These are phyloP conservation scores for Ogataea ramenticola DNA, from an alignment of 805 yeast species.

Conservation along the genomic window DNA sequence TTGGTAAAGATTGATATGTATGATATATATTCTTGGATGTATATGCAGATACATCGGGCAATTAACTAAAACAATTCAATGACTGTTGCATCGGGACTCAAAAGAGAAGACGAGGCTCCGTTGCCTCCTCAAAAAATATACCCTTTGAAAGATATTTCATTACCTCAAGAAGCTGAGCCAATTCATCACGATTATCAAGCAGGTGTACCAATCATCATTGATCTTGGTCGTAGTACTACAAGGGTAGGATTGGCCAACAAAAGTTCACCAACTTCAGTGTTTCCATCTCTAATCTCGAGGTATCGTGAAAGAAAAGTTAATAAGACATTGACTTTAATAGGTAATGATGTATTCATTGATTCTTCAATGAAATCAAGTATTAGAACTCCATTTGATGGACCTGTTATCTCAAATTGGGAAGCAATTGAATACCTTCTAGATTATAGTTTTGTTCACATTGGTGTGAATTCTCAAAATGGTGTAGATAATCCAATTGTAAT, in stretches of 20 bases:
- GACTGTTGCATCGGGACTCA: background rate
- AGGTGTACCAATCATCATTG: constrained; percentile 78
- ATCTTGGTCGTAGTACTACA: constrained; percentile 63
- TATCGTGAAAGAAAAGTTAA: constrained; percentile 72
- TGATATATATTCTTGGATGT: no score
- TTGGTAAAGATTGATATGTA: no score
- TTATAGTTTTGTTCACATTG: constrained; percentile 73
- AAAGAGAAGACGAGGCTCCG: constrained; percentile 9
- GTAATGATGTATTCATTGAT: constrained; percentile 75
- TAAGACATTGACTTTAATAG: constrained; percentile 62
- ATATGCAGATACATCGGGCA: no score
- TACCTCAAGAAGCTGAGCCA: constrained; percentile 36
- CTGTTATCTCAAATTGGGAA: constrained; percentile 89
- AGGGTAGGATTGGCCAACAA: constrained; percentile 52
- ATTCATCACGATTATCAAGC: constrained; percentile 39
- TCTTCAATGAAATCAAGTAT: constrained; percentile 59
- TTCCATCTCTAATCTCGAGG: constrained; percentile 63
- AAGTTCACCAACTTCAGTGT: constrained; percentile 47
- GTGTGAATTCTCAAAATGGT: constrained; percentile 45
- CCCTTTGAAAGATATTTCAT: constrained; percentile 33
- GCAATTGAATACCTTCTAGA: constrained; percentile 75
- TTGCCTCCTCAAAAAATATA: constrained; percentile 36
- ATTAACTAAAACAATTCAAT: no score
- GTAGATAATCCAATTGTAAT: constrained; percentile 76
- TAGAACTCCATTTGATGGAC: constrained; percentile 81